These are phyloP conservation scores for Sugiyamaella mastotermitis DNA, from an alignment of 805 yeast genomes.

Conservation along the genomic window DNA sequence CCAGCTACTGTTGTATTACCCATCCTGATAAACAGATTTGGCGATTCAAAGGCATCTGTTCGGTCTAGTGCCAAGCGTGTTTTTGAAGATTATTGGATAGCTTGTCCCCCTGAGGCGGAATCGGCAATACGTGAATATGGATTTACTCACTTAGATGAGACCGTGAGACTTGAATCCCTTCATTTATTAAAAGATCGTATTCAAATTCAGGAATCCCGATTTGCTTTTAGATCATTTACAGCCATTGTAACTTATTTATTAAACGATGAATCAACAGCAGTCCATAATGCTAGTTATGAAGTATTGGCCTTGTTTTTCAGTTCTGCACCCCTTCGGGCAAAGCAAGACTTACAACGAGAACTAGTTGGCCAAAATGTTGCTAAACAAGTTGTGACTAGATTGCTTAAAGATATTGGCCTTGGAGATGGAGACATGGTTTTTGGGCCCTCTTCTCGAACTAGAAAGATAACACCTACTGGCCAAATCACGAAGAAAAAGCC, in stretches of 20 bases:
- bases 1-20: slow-evolving; percentile 30
- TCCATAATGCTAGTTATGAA: slow-evolving; percentile 23
- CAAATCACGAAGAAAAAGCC: not conserved
- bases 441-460: not conserved
- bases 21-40: slow-evolving; percentile 29
- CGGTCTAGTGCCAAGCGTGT: slow-evolving; percentile 27
- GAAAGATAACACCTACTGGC: not conserved
- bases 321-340: slow-evolving; percentile 35
- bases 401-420: slow-evolving; percentile 31
- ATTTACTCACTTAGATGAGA: slow-evolving; percentile 20
- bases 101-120: slow-evolving; percentile 31
- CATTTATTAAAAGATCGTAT: slow-evolving; percentile 22
- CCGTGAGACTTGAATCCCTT: slow-evolving; percentile 24
- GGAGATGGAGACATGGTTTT: slow-evolving; percentile 7
- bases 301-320: slow-evolving; percentile 36
- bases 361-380: slow-evolving; percentile 33
- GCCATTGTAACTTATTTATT: slow-evolving; percentile 28
- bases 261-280: slow-evolving; percentile 21
- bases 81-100: slow-evolving; percentile 34
- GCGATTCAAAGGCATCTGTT: slow-evolving; percentile 24
- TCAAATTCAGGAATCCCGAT: slow-evolving; percentile 22
- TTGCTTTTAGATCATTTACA: slow-evolving; percentile 30
- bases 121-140: slow-evolving; percentile 28
- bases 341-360: slow-evolving; percentile 40
- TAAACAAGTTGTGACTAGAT: slow-evolving; percentile 19